phyloP scores from a whole-genome alignment of 2,329 filamentous ascomycete genomes.

The Teratosphaeria epicoccoides region DNA sequence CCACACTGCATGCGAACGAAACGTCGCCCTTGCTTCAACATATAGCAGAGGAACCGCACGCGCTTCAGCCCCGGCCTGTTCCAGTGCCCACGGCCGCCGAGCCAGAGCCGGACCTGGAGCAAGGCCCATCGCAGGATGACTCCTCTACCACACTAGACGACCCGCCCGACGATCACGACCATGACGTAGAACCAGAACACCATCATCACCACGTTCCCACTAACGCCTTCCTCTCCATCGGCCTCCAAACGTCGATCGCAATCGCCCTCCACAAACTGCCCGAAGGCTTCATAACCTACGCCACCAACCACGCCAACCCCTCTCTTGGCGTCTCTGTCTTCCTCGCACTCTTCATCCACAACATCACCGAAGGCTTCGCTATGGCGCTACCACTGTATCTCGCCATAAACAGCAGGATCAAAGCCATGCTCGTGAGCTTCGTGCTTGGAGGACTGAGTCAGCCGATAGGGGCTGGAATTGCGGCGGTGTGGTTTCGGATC shows the following conservation, averaged over 20 bases:
- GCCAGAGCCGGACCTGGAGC: conserved; percentile 4
- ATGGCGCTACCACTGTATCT: conserved; percentile 89
- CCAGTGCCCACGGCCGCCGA: conserved; percentile 3
- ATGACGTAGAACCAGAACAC: conserved; percentile 15
- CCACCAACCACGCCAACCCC: conserved; percentile 92
- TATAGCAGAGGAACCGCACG: conserved; percentile 12
- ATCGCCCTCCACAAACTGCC: conserved; percentile 95
- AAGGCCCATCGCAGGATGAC: conserved; percentile 8
- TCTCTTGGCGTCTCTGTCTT: conserved; percentile 83
- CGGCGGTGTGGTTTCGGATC: conserved; percentile 74
- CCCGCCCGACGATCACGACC: background rate
- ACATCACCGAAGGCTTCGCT: conserved; percentile 93
- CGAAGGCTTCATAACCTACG: conserved; percentile 79
- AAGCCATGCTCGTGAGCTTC: conserved; percentile 75
- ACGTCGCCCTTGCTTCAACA: conserved; percentile 20
- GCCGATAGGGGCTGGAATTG: conserved; percentile 72
- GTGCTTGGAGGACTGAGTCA: conserved; percentile 79
- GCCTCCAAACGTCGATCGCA: conserved; percentile 89
- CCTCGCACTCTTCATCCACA: conserved; percentile 92
- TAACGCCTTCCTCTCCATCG: conserved; percentile 87
- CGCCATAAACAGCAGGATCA: conserved; percentile 66
- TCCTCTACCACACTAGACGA: conserved; percentile 10
- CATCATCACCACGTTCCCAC: conserved; percentile 94
- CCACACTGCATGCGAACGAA: conserved; percentile 12
- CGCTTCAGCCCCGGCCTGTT: background rate